phyloP scores from a whole-genome alignment of 441 rosid genomes.

The Euphorbia schlechtendalii region DNA sequence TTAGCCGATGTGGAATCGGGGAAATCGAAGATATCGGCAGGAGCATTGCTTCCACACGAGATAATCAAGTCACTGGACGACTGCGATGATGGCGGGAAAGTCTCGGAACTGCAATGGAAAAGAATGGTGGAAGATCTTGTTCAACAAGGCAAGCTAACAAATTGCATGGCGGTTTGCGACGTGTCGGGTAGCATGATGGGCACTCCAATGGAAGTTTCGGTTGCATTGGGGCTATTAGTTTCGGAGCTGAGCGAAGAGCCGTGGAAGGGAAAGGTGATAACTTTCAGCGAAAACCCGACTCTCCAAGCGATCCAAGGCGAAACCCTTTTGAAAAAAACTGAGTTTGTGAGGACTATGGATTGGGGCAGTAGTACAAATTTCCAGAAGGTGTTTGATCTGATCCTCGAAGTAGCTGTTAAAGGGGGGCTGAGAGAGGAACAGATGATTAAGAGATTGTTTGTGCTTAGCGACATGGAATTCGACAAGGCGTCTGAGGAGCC shows the following conservation, averaged over 20 bases:
- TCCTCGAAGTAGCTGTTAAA: constrained; percentile 19
- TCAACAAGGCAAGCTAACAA: constrained; percentile 36
- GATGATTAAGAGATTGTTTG: constrained; percentile 26
- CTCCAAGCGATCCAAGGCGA: constrained; percentile 36
- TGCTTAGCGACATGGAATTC: constrained; percentile 34
- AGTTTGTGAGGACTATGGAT: constrained; percentile 25
- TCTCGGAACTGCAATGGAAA: constrained; percentile 55
- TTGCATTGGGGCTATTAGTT: constrained; percentile 50
- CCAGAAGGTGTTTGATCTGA: constrained; percentile 22
- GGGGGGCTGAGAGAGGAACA: constrained; percentile 21
- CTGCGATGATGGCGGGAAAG: constrained; percentile 31
- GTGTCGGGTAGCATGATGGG: constrained; percentile 45
- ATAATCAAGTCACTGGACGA: constrained; percentile 33
- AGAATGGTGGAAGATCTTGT: constrained; percentile 54
- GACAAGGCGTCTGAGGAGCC: constrained; percentile 7
- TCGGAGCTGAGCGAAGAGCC: constrained; percentile 40
- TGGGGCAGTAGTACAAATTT: constrained; percentile 20
- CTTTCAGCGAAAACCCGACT: constrained; percentile 40
- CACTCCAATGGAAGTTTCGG: constrained; percentile 45
- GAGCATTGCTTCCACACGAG: constrained; percentile 66
- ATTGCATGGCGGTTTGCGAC: constrained; percentile 47
- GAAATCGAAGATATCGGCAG: constrained; percentile 47
- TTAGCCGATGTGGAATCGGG: constrained; percentile 40
- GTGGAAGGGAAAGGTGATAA: constrained; percentile 33
- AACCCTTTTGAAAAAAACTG: constrained; percentile 25